Base-by-base conservation (phyloP, 352 stramenopile species). In the Globisporangium barbulae region DNA sequence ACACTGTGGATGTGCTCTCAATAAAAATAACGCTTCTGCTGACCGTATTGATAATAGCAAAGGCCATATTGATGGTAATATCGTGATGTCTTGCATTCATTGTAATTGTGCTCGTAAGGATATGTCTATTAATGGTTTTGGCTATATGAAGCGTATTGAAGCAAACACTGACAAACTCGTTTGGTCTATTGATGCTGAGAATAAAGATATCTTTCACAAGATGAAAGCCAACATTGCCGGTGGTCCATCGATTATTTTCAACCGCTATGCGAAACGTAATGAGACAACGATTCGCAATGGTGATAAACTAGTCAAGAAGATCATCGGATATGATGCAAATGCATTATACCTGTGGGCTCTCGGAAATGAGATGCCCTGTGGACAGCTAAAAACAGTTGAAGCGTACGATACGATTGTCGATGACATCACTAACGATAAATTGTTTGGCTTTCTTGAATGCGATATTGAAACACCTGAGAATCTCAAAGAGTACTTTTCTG, bases 391-490 rank as follows among this genome's bases (percentile, higher is more conserved):
- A 3, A 73, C 44, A 2, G 67, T 70, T 5, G 61, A 71, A 4
- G 0, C 52, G 0, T 79, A 79, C 22, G 63, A 68, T 35, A 33
- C 3, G 21, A 66, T 82, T 6, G 50, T 79, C 19, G 61, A 79
- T 41, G 71, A 81, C 35, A 74, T 81, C 28, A 48, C 53, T 1
- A n/a, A 39, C 33, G 64, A 75, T 41, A 78, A 81, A 22, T 2
- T 69, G 0, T 81, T 81, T 57, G 73, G 73, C 0, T 78, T 81
- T 19, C 41, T 78, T 3, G 65, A 81, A 54, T 76, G 65, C 59
- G 71, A 78, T 68, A 78, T 81, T 48, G 10, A 62, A 45, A 76
- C 63, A 19, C 74, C 74, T 13, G 62, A 71, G 1, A 50, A 75
- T 30, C 55, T 79, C 0, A 77, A 75, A 59, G 39, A 72, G 0